These are phyloP conservation scores for Hyaloscypha bicolor DNA, from an alignment of 495 filamentous ascomycete species.

Conservation along the genomic window DNA sequence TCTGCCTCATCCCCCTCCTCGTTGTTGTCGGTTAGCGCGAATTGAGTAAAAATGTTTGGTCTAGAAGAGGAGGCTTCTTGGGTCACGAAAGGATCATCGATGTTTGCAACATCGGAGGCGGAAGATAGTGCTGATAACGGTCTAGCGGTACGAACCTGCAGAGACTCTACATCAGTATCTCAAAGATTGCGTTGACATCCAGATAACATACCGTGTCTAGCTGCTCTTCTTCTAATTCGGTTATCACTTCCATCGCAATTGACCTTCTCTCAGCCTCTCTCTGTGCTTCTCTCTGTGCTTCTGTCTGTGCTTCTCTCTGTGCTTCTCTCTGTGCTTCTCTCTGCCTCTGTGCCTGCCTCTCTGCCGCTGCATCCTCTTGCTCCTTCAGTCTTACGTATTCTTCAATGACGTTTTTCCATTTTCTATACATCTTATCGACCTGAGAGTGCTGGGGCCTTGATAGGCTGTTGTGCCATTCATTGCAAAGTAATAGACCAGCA, in stretches of 20 bases:
- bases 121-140: background rate
- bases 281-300: background rate
- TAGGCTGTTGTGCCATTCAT: background rate
- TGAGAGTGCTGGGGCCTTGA: slow-evolving; percentile 3
- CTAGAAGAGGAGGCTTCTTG: background rate
- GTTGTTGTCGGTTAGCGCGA: background rate
- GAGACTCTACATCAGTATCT: background rate
- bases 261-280: background rate
- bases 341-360: background rate
- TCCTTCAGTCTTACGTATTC: background rate
- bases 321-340: background rate
- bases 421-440: background rate
- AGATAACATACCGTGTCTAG: background rate
- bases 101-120: background rate
- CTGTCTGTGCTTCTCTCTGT: background rate
- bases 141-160: background rate
- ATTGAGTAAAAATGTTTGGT: background rate
- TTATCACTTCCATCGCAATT: background rate
- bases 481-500: slow-evolving; percentile 11
- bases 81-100: background rate
- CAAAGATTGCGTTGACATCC: background rate
- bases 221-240: background rate
- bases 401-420: background rate
- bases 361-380: background rate
- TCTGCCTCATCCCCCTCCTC: background rate